A percentile compares a stretch with the other conserved stretches of the same genome.
Conservation (phyloP, 768 basidiomycete species). For the Termitomyces sp. region DNA sequence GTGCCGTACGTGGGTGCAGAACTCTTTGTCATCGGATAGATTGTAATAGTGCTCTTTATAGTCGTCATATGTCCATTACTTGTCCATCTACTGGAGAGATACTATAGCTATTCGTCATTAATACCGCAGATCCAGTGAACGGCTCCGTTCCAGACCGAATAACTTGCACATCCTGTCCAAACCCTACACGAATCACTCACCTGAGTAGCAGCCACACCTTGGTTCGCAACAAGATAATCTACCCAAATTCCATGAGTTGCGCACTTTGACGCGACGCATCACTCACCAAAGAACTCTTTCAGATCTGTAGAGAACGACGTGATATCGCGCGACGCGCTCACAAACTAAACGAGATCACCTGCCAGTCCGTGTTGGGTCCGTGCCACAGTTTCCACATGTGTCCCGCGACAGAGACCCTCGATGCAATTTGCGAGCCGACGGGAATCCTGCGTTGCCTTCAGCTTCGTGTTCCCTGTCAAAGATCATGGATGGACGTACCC, state of each 20-base stretch:
- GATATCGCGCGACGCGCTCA: slow-evolving; percentile 41
- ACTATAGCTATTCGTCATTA: slow-evolving; percentile 26
- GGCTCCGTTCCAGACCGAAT: slow-evolving; percentile 54
- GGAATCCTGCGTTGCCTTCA: slow-evolving; percentile 33
- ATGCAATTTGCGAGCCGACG: slow-evolving; percentile 41
- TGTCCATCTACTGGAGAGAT: slow-evolving; percentile 1
- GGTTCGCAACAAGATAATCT: slow-evolving; percentile 41
- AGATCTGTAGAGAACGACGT: slow-evolving; percentile 46
- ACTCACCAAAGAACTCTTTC: slow-evolving; percentile 49
- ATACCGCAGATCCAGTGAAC: slow-evolving; percentile 43
- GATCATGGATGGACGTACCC: slow-evolving; percentile 32
- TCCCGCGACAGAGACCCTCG: slow-evolving; percentile 36
- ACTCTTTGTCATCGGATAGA: neutral
- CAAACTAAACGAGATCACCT: slow-evolving; percentile 54
- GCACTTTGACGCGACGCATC: neutral
- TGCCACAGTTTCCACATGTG: slow-evolving; percentile 53
- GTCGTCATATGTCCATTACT: too few relatives aligned
- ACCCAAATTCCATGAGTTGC: neutral
- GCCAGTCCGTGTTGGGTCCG: slow-evolving; percentile 48
- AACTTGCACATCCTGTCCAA: slow-evolving; percentile 39
- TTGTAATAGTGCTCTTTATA: too few relatives aligned
- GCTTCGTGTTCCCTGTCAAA: neutral
- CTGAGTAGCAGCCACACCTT: slow-evolving; percentile 43
- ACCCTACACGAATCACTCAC: slow-evolving; percentile 19
- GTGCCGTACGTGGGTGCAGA: too few relatives aligned